These are phyloP conservation scores for Vitis rupestris DNA, from an alignment of 164 flowering plant species.

Conservation along the genomic window DNA sequence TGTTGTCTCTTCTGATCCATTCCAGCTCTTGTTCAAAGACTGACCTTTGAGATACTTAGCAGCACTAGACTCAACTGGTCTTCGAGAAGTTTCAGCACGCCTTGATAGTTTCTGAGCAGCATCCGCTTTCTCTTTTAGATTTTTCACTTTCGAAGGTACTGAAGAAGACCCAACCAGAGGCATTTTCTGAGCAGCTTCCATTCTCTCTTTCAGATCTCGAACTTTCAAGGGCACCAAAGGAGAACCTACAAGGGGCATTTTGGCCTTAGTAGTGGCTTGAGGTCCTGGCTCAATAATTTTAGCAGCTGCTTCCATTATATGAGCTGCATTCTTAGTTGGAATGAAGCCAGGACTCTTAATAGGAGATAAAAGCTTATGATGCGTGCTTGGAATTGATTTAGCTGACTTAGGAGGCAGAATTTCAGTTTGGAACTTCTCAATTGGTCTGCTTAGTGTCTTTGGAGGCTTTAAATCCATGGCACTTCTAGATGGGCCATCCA, in stretches of 20 bases:
- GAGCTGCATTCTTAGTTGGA: constrained; percentile 63
- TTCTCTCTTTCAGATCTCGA: constrained; percentile 49
- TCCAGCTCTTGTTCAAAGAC: constrained; percentile 69
- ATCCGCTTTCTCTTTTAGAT: constrained; percentile 53
- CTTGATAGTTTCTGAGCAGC: constrained; percentile 37
- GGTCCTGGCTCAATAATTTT: constrained; percentile 70
- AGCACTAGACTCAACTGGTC: constrained; percentile 61
- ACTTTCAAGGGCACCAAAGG: constrained; percentile 52
- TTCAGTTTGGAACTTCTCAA: constrained; percentile 81
- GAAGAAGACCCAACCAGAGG: constrained; percentile 42
- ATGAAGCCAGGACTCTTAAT: constrained; percentile 64
- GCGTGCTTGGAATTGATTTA: constrained; percentile 69
- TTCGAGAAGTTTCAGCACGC: constrained; percentile 42
- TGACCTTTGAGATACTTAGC: constrained; percentile 73
- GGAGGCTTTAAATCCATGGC: constrained; percentile 40
- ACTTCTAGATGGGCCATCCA: constrained; percentile 31
- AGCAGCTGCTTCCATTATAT: constrained; percentile 89
- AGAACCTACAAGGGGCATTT: constrained; percentile 26
- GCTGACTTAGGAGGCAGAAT: constrained; percentile 76
- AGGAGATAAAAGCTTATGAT: constrained; percentile 84
- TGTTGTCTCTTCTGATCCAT: constrained; percentile 42
- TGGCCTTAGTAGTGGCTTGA: constrained; percentile 30
- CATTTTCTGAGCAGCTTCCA: constrained; percentile 47
- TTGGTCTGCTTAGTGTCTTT: constrained; percentile 41
- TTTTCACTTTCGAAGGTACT: constrained; percentile 38